Percentiles rank a stretch among this genome's conserved stretches.
These are phyloP conservation scores for Steccherinum ochraceum DNA, from an alignment of 768 basidiomycete species.

Conservation along the genomic window DNA sequence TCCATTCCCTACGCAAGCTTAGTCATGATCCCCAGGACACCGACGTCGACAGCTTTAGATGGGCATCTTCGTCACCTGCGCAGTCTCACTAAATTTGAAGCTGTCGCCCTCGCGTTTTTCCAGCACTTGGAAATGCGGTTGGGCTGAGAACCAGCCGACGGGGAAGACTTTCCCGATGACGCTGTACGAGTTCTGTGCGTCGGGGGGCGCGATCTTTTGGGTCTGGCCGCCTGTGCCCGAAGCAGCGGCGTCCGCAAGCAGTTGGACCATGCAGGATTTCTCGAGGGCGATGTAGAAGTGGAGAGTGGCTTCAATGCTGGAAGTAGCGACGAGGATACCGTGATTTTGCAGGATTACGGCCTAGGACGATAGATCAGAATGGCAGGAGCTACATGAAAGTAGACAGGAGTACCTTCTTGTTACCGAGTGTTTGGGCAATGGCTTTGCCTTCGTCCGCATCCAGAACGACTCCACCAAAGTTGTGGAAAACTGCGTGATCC, in stretches of 20 bases:
- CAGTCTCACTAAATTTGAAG: neutral
- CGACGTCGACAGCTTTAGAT: too few species aligned
- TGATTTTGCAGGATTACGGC: neutral
- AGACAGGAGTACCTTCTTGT: constrained; percentile 15
- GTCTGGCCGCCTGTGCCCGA: constrained; percentile 11
- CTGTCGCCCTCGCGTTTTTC: neutral
- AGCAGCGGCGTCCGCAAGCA: constrained; percentile 19
- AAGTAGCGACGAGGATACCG: constrained; percentile 10
- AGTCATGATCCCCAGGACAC: too few species aligned
- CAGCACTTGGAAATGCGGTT: neutral
- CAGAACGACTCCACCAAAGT: constrained; percentile 31
- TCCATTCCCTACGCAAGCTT: too few species aligned
- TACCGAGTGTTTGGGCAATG: constrained; percentile 25
- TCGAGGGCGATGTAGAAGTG: constrained; percentile 14
- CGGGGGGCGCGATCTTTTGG: constrained; percentile 15
- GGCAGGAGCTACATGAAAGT: neutral
- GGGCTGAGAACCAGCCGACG: neutral
- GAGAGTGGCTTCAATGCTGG: constrained; percentile 10
- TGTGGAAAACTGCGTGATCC: constrained; percentile 24
- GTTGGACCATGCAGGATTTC: constrained; percentile 20
- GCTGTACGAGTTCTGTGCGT: constrained; percentile 7
- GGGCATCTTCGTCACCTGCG: neutral
- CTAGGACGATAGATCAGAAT: neutral
- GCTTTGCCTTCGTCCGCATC: constrained; percentile 24
- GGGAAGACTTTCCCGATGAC: neutral